Conservation (phyloP, 305 asterid genomes). For the Caryopteris hybrid region DNA sequence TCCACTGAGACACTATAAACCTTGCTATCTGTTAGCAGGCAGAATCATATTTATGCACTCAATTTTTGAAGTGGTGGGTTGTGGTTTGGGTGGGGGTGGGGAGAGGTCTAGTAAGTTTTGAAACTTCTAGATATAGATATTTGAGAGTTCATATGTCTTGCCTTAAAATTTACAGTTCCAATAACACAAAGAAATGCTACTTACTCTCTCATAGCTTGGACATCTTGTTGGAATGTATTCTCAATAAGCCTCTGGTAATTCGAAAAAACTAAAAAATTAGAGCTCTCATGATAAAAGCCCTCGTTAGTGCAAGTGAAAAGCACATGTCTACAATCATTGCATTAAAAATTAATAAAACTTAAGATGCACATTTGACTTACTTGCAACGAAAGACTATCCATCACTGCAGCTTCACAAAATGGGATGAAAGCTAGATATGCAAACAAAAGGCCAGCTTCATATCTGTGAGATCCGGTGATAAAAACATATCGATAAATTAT, state of each 20-base stretch:
- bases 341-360: background rate
- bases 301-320: slow-evolving; percentile 1
- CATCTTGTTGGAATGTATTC: slow-evolving; percentile 80
- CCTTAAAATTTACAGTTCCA: background rate
- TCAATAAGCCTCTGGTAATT: slow-evolving; percentile 82
- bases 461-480: slow-evolving; percentile 43
- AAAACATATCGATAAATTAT: background rate
- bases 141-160: slow-evolving; percentile 4
- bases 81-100: too few species aligned
- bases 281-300: background rate
- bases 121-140: background rate
- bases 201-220: slow-evolving; percentile 89
- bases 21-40: background rate
- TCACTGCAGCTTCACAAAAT: slow-evolving; percentile 76
- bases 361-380: slow-evolving; percentile 35
- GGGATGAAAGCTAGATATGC: slow-evolving; percentile 81
- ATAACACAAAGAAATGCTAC: slow-evolving; percentile 22
- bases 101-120: background rate
- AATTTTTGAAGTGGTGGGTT: background rate
- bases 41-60: background rate
- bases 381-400: slow-evolving; percentile 81
- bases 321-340: background rate
- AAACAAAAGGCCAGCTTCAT: slow-evolving; percentile 90
- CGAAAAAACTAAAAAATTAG: slow-evolving; percentile 6
- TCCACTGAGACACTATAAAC: background rate